phyloP scores from a whole-genome alignment of 148 eudicot genomes.

The Cornus kousa region DNA sequence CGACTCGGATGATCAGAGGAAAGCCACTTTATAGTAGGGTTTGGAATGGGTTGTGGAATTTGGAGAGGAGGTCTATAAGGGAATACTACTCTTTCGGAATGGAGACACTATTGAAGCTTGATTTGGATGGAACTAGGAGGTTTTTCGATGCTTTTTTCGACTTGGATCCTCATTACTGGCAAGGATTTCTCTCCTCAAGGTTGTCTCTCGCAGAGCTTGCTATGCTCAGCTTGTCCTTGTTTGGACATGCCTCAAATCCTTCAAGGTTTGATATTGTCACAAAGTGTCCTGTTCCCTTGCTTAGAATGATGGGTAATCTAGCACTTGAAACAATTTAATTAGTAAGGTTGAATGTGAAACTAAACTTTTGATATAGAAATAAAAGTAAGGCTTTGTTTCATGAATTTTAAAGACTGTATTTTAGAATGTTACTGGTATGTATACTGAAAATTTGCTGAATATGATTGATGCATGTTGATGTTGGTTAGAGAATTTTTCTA shows the following conservation, averaged over 20 bases:
- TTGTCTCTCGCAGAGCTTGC: constrained; percentile 38
- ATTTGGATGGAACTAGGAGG: constrained; percentile 40
- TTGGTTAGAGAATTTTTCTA: background rate
- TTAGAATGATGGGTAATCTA: constrained; percentile 41
- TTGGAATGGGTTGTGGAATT: constrained; percentile 48
- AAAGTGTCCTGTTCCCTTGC: constrained; percentile 44
- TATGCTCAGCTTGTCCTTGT: constrained; percentile 31
- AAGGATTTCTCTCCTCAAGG: constrained; percentile 45
- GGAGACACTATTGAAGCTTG: constrained; percentile 55
- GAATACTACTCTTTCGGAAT: constrained; percentile 46
- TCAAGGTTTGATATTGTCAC: constrained; percentile 43
- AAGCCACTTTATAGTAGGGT: constrained; percentile 23
- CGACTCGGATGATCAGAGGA: constrained; percentile 51
- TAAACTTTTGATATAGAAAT: background rate
- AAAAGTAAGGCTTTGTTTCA: background rate
- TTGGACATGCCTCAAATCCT: constrained; percentile 32
- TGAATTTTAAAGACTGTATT: background rate
- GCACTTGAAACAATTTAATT: constrained; percentile 40
- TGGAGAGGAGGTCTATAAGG: constrained; percentile 30
- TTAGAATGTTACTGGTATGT: too few species aligned
- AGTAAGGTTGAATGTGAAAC: too few species aligned
- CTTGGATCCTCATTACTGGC: constrained; percentile 44
- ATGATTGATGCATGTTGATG: background rate
- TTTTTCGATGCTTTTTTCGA: constrained; percentile 52
- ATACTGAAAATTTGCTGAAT: background rate